These are phyloP conservation scores for Candida labiduridarum DNA, from an alignment of 1,139 yeast genomes.

Conservation along the genomic window DNA sequence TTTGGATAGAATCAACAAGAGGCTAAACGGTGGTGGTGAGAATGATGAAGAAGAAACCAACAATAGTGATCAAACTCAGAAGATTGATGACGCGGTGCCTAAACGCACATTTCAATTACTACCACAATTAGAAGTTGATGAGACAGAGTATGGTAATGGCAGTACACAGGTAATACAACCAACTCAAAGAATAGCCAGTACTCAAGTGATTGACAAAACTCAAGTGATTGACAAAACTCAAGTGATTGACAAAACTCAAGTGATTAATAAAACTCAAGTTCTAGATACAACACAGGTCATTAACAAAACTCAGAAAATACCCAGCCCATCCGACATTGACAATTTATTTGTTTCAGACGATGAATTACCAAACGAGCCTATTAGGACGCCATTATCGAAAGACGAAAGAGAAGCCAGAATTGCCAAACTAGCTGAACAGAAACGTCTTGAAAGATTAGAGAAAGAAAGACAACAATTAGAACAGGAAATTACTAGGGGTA, in stretches of 20 bases:
- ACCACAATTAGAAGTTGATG: slow-evolving; percentile 35
- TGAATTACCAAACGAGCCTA: slow-evolving; percentile 14
- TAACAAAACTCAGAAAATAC: slow-evolving; percentile 6
- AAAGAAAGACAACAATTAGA: slow-evolving; percentile 24
- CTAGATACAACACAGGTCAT: neutral
- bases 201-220: neutral
- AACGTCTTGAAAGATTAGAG: slow-evolving; percentile 22
- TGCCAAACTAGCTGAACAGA: slow-evolving; percentile 25
- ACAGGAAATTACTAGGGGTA: slow-evolving; percentile 36
- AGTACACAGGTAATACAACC: slow-evolving; percentile 6
- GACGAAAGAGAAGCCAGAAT: slow-evolving; percentile 27
- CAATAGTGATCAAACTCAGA: slow-evolving; percentile 6
- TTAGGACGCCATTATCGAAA: slow-evolving; percentile 15
- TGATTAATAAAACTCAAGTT: neutral
- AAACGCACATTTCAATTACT: slow-evolving; percentile 18
- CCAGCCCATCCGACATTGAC: slow-evolving; percentile 1
- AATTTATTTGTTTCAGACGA: slow-evolving; percentile 12
- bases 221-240: neutral
- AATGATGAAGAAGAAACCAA: neutral
- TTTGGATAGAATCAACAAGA: slow-evolving; percentile 21
- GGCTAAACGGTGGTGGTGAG: slow-evolving; percentile 17
- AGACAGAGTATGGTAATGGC: slow-evolving; percentile 21
- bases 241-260: neutral
- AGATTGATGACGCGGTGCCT: neutral
- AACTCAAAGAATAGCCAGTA: slow-evolving; percentile 8